Conservation (phyloP, 2,329 filamentous ascomycete genomes). For the Fusarium cyanostomum region DNA sequence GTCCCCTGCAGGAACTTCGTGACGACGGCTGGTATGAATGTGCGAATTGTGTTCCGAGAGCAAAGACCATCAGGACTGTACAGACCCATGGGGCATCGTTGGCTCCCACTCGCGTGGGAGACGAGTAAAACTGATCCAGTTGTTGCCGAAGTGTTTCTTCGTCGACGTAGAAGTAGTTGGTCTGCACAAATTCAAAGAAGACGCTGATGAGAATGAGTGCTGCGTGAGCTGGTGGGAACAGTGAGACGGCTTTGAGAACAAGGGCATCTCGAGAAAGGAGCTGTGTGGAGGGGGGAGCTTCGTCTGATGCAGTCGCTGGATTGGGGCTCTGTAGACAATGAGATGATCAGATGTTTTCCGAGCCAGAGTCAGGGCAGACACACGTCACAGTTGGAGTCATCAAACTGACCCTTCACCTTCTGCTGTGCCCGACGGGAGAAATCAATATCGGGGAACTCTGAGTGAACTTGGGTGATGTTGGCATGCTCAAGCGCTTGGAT, state of each 20-base stretch:
- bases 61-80: conserved; percentile 36
- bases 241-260: conserved; percentile 24
- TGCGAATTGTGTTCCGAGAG: conserved; percentile 34
- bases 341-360: not conserved
- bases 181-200: conserved; percentile 38
- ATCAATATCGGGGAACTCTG: conserved; percentile 25
- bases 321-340: conserved; percentile 1
- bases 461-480: not conserved
- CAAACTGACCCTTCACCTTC: conserved; percentile 14
- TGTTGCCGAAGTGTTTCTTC: conserved; percentile 26
- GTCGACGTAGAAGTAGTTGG: conserved; percentile 40
- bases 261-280: conserved; percentile 11
- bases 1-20: not conserved
- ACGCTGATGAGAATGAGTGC: conserved; percentile 28
- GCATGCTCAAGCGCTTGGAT: conserved; percentile 27
- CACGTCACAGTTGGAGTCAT: conserved; percentile 9
- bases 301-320: not conserved
- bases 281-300: not conserved
- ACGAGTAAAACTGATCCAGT: conserved; percentile 30
- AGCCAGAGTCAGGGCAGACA: not conserved
- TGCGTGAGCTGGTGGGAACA: conserved; percentile 27
- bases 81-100: conserved; percentile 34
- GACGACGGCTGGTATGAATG: conserved; percentile 18
- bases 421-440: conserved; percentile 21
- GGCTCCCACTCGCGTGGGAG: not conserved